Percentiles rank a stretch among this genome's conserved stretches.
Evolutionary conservation across 805 yeast genomes (phyloP).

Genomic region (Candida multigemmis): DNA sequence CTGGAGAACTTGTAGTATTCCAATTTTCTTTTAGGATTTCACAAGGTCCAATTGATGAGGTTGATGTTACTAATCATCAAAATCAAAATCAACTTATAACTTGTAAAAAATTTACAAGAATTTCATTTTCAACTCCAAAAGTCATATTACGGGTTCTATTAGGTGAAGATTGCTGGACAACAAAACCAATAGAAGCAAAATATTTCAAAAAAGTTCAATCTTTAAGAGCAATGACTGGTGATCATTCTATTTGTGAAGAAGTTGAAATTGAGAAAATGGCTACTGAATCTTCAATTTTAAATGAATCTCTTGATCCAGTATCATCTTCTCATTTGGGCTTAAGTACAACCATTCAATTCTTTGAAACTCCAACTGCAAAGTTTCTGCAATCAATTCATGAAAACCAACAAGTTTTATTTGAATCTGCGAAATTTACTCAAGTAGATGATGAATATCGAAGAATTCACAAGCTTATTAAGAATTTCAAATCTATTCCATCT

Average conservation of each 20-base stretch:
- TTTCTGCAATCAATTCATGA: constrained; percentile 3
- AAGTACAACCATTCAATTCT: constrained; percentile 25
- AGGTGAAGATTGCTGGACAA: constrained; percentile 48
- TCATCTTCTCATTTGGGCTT: constrained; percentile 26
- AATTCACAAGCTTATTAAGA: constrained; percentile 14
- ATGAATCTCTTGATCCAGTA: constrained; percentile 28
- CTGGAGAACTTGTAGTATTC: constrained; percentile 36
- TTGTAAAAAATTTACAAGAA: constrained; percentile 9
- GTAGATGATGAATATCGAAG: constrained; percentile 27
- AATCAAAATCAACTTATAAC: background rate
- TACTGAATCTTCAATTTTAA: constrained; percentile 33
- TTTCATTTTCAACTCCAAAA: constrained; percentile 13
- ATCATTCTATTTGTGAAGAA: constrained; percentile 25
- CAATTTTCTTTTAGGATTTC: constrained; percentile 17
- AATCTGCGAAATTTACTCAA: constrained; percentile 10
- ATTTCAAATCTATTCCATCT: background rate
- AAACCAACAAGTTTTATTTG: no score
- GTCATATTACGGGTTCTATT: constrained; percentile 25
- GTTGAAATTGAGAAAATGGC: constrained; percentile 17
- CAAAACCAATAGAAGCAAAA: constrained; percentile 24
- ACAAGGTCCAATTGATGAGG: constrained; percentile 16
- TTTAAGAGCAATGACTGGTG: constrained; percentile 40
- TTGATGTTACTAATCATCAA: constrained; percentile 4
- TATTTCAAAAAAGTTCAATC: constrained; percentile 43
- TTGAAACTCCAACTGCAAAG: constrained; percentile 14